Conservation (phyloP, 2,329 filamentous ascomycete species). For the Graphilbum fragrans region DNA sequence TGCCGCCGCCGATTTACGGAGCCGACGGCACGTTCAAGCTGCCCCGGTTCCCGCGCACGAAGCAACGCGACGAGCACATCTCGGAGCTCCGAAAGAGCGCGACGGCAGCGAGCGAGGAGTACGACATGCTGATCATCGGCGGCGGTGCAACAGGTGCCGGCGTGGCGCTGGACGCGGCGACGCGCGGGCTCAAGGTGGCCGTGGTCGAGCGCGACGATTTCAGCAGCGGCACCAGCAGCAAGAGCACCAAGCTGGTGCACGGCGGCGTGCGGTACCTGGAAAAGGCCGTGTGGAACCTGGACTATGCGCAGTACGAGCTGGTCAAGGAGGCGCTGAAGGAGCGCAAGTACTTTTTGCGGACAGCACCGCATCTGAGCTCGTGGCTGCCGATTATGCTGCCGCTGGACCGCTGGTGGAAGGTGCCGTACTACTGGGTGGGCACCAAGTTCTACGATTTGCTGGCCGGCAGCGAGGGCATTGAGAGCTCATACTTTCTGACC, state of each 20-base stretch:
- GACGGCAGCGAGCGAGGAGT: slow-evolving; percentile 34
- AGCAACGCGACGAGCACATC: slow-evolving; percentile 52
- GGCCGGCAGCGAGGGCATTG: slow-evolving; percentile 70
- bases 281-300: slow-evolving; percentile 76
- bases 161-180: slow-evolving; percentile 71
- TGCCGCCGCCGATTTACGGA: slow-evolving; percentile 58
- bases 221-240: slow-evolving; percentile 69
- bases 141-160: slow-evolving; percentile 70
- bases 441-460: slow-evolving; percentile 73
- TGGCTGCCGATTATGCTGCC: slow-evolving; percentile 79
- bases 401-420: slow-evolving; percentile 73
- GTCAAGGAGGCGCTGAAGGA: slow-evolving; percentile 74
- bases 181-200: slow-evolving; percentile 67
- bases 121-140: slow-evolving; percentile 69
- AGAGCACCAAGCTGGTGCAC: slow-evolving; percentile 80
- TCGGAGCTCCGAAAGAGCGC: slow-evolving; percentile 40
- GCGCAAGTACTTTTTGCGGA: slow-evolving; percentile 72
- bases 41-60: slow-evolving; percentile 52
- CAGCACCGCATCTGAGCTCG: slow-evolving; percentile 67
- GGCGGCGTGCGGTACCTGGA: slow-evolving; percentile 76
- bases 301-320: slow-evolving; percentile 71
- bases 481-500: slow-evolving; percentile 71
- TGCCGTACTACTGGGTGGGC: slow-evolving; percentile 59
- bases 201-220: slow-evolving; percentile 78
- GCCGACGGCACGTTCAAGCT: slow-evolving; percentile 56